These are phyloP conservation scores for Candida ulmi DNA, from an alignment of 805 yeast genomes.

Conservation along the genomic window DNA sequence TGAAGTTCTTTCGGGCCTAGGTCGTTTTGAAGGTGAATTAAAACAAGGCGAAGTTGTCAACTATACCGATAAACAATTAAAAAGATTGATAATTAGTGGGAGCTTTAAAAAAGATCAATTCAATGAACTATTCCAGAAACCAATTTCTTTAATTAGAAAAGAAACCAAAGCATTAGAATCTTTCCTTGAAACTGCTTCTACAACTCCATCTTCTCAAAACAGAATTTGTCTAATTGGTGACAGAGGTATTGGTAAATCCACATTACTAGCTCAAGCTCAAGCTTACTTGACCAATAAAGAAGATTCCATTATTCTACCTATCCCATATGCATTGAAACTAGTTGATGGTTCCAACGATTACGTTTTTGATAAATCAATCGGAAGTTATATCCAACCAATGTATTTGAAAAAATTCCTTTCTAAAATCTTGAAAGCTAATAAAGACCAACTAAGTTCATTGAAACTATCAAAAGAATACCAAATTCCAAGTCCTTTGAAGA, in stretches of 20 bases:
- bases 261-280: conserved; percentile 63
- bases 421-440: conserved; percentile 44
- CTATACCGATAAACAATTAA: conserved; percentile 35
- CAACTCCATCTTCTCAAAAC: conserved; percentile 33
- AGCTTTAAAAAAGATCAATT: conserved; percentile 64
- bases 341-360: conserved; percentile 74
- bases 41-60: conserved; percentile 27
- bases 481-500: conserved; percentile 28
- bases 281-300: conserved; percentile 41
- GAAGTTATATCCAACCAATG: conserved; percentile 74
- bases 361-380: conserved; percentile 42
- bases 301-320: conserved; percentile 49
- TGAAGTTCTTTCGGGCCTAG: conserved; percentile 6
- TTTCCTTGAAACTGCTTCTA: conserved; percentile 31
- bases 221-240: conserved; percentile 60
- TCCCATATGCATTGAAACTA: conserved; percentile 55
- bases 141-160: conserved; percentile 52
- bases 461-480: conserved; percentile 28
- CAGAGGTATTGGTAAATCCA: conserved; percentile 76
- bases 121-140: conserved; percentile 57
- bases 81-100: conserved; percentile 47
- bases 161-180: conserved; percentile 36
- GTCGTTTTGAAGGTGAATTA: conserved; percentile 15
- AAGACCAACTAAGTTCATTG: conserved; percentile 29
- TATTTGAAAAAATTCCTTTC: conserved; percentile 53